Evolutionary conservation across 1,139 yeast genomes (phyloP).

Genomic region (Candida albicans): DNA sequence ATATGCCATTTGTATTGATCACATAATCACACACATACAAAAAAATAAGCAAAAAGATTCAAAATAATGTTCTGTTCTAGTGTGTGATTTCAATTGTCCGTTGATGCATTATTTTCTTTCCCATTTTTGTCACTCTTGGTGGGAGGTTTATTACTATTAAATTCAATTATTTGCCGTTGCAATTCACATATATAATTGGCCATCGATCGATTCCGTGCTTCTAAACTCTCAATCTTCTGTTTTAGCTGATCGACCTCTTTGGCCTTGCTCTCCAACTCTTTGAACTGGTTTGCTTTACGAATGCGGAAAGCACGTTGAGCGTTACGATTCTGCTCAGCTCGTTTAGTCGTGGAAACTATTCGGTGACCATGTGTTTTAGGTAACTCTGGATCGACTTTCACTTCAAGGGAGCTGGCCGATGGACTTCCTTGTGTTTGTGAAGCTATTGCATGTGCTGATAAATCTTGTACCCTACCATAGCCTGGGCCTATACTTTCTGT

Average conservation of each 20-base stretch:
- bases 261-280: slow-evolving; percentile 72
- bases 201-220: slow-evolving; percentile 68
- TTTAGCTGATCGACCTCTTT: slow-evolving; percentile 58
- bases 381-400: neutral
- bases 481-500: too few relatives aligned
- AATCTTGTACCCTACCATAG: too few relatives aligned
- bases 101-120: neutral
- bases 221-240: slow-evolving; percentile 61
- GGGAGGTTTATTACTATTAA: neutral
- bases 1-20: too few relatives aligned
- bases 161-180: slow-evolving; percentile 4
- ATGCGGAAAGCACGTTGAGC: slow-evolving; percentile 89
- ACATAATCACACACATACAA: too few relatives aligned
- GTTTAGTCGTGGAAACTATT: slow-evolving; percentile 62
- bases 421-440: too few relatives aligned
- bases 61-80: too few relatives aligned
- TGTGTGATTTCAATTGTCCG: neutral
- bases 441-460: too few relatives aligned
- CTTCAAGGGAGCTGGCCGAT: neutral
- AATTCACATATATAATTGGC: slow-evolving; percentile 71
- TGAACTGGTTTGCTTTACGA: slow-evolving; percentile 74
- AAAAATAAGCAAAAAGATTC: too few relatives aligned
- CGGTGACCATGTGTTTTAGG: slow-evolving; percentile 19
- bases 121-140: neutral
- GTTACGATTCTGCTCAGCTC: slow-evolving; percentile 86